Evolutionary conservation across 495 filamentous ascomycete species (phyloP).

Genomic region (Penicillium roqueforti): DNA sequence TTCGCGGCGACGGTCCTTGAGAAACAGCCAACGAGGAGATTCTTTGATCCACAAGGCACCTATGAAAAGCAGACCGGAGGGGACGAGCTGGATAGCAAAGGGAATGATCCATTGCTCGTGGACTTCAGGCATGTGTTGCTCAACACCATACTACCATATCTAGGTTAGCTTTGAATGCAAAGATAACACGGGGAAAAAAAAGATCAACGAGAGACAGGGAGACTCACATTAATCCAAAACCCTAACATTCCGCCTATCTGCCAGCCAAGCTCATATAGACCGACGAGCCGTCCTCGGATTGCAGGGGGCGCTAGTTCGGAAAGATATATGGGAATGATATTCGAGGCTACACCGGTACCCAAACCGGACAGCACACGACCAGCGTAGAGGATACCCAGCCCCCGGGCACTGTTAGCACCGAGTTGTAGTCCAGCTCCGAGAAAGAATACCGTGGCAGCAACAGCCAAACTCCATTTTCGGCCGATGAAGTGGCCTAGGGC

Average conservation of each 20-base stretch:
- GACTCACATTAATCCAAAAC: slow-evolving; percentile 62
- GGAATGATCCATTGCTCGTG: slow-evolving; percentile 54
- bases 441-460: slow-evolving; percentile 54
- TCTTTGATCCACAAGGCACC: slow-evolving; percentile 49
- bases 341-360: slow-evolving; percentile 70
- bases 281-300: slow-evolving; percentile 73
- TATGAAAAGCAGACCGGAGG: slow-evolving; percentile 44
- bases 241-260: slow-evolving; percentile 70
- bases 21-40: slow-evolving; percentile 56
- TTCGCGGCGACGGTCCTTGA: slow-evolving; percentile 44
- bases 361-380: slow-evolving; percentile 70
- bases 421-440: slow-evolving; percentile 63
- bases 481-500: slow-evolving; percentile 53
- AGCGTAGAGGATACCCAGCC: slow-evolving; percentile 59
- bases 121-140: slow-evolving; percentile 25
- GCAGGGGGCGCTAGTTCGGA: slow-evolving; percentile 75
- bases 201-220: background rate
- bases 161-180: slow-evolving; percentile 14
- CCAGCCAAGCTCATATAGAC: slow-evolving; percentile 70
- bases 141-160: slow-evolving; percentile 33
- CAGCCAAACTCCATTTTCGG: slow-evolving; percentile 50
- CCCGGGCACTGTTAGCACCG: slow-evolving; percentile 52
- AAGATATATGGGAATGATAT: slow-evolving; percentile 74
- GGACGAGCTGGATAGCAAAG: slow-evolving; percentile 52
- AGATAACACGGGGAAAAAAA: background rate